Evolutionary conservation across 163 green algal species (phyloP).

Genomic region (Chlorella variabilis): DNA sequence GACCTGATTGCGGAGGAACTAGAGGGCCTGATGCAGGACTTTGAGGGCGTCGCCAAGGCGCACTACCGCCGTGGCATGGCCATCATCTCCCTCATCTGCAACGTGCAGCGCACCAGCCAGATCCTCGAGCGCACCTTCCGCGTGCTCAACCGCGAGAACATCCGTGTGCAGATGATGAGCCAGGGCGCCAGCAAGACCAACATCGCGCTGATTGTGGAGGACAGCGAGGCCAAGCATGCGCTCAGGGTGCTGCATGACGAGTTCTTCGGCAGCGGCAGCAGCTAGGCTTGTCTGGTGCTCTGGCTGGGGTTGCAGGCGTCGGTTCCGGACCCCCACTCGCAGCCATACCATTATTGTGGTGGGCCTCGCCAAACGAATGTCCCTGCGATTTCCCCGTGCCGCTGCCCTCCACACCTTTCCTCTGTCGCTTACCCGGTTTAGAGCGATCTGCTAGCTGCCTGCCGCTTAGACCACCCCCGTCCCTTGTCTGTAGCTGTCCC

Average conservation of each 20-base stretch:
- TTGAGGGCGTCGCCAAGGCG: slow-evolving; percentile 68
- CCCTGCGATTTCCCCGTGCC: too few species aligned
- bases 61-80: slow-evolving; percentile 71
- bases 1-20: slow-evolving; percentile 89
- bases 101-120: slow-evolving; percentile 86
- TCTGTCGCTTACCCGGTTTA: too few species aligned
- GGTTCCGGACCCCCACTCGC: too few species aligned
- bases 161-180: slow-evolving; percentile 94
- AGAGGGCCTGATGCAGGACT: slow-evolving; percentile 69
- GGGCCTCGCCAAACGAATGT: too few species aligned
- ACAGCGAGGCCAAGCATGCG: slow-evolving; percentile 65
- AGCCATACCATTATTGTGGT: too few species aligned
- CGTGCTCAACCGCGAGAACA: slow-evolving; percentile 69
- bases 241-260: slow-evolving; percentile 83
- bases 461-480: too few species aligned
- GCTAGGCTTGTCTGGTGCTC: not conserved
- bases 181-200: slow-evolving; percentile 92
- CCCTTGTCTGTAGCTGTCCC: too few species aligned
- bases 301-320: too few species aligned
- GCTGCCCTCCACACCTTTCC: too few species aligned
- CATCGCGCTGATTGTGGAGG: slow-evolving; percentile 92
- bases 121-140: slow-evolving; percentile 91
- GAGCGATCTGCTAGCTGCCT: too few species aligned
- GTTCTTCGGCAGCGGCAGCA: slow-evolving; percentile 77
- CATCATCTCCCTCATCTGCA: slow-evolving; percentile 98